Conservation (phyloP, 768 basidiomycete species). For the Tricholoma furcatifolium region DNA sequence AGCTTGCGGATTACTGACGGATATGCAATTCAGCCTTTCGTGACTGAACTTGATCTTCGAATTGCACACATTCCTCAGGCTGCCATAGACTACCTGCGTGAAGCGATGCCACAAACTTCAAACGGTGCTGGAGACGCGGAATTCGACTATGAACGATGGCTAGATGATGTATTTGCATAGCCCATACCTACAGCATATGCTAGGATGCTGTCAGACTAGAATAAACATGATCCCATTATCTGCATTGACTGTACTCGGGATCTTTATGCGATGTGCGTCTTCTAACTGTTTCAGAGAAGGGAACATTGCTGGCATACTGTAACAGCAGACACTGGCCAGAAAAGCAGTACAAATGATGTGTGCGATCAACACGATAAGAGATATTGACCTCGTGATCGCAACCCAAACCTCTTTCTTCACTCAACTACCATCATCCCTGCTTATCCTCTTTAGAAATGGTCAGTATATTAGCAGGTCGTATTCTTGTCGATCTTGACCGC, state of each 20-base stretch:
- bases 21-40: constrained; percentile 64
- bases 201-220: background rate
- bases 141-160: constrained; percentile 82
- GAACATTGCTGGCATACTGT: no score
- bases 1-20: constrained; percentile 10
- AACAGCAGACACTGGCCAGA: no score
- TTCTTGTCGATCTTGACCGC: no score
- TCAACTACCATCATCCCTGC: constrained; percentile 19
- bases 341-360: no score
- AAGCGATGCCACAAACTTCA: constrained; percentile 67
- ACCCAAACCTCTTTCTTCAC: constrained; percentile 11
- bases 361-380: no score
- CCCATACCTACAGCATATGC: background rate
- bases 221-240: background rate
- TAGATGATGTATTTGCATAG: constrained; percentile 75
- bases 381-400: no score
- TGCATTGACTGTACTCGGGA: no score
- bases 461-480: constrained; percentile 3
- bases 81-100: constrained; percentile 78
- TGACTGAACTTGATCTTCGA: constrained; percentile 91
- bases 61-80: constrained; percentile 75
- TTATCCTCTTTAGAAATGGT: constrained; percentile 28
- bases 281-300: no score
- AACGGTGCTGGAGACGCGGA: constrained; percentile 61
- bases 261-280: no score